Percentiles rank a stretch among this genome's conserved stretches.
Evolutionary conservation across 2,329 filamentous ascomycete species (phyloP).

Genomic region (Penicillium brevicompactum): DNA sequence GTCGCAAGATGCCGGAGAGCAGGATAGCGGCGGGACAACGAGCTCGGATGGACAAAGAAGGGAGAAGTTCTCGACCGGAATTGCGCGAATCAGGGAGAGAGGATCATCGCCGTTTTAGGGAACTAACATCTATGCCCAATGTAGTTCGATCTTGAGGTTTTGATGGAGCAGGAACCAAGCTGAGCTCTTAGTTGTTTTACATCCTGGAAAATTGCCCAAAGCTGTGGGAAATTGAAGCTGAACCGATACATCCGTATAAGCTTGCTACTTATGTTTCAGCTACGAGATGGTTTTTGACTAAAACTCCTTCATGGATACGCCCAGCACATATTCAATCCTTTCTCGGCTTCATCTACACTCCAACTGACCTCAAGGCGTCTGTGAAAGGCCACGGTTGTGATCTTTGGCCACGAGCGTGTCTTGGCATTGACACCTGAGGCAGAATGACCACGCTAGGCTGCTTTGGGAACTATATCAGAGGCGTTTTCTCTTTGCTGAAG

Average conservation of each 20-base stretch:
- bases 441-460: neutral
- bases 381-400: conserved; percentile 8
- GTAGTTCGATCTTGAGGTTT: conserved; percentile 1
- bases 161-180: neutral
- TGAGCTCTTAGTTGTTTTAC: neutral
- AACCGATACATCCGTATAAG: conserved; percentile 3
- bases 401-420: neutral
- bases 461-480: conserved; percentile 5
- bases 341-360: neutral
- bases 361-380: neutral
- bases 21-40: conserved; percentile 15
- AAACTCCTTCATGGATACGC: too few species aligned
- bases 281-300: too few species aligned
- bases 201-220: conserved; percentile 1
- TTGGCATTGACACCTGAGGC: conserved; percentile 5
- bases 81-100: conserved; percentile 24
- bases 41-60: conserved; percentile 21
- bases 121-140: conserved; percentile 12
- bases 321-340: neutral
- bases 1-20: conserved; percentile 8
- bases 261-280: neutral
- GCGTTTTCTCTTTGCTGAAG: neutral
- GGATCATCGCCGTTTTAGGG: conserved; percentile 29
- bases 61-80: conserved; percentile 26
- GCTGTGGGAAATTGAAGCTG: conserved; percentile 5